Conservation (phyloP, 345 rosid species). For the Sonneratia alba region DNA sequence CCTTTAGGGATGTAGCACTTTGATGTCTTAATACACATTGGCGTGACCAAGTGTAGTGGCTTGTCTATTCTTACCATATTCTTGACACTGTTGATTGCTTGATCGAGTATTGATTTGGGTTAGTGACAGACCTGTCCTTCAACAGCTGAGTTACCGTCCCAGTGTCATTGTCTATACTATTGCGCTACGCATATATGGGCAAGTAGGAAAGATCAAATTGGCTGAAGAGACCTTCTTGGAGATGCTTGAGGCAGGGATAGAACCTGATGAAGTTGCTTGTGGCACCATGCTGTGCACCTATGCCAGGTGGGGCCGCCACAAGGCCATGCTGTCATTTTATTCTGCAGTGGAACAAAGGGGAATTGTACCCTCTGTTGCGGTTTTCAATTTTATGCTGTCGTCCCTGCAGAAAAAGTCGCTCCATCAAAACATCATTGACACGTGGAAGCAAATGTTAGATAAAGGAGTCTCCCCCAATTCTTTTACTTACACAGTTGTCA, state of each 20-base stretch:
- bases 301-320: slow-evolving; percentile 91
- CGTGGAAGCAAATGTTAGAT: slow-evolving; percentile 64
- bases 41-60: not conserved
- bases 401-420: slow-evolving; percentile 83
- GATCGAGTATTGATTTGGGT: slow-evolving; percentile 18
- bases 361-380: slow-evolving; percentile 44
- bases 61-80: not conserved
- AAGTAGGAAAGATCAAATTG: slow-evolving; percentile 75
- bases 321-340: slow-evolving; percentile 65
- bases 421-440: slow-evolving; percentile 51
- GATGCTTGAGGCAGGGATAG: slow-evolving; percentile 85
- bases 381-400: slow-evolving; percentile 84
- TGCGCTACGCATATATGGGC: slow-evolving; percentile 54
- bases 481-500: slow-evolving; percentile 69
- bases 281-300: slow-evolving; percentile 90
- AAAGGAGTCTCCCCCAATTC: slow-evolving; percentile 43
- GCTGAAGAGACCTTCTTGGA: slow-evolving; percentile 86
- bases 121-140: slow-evolving; percentile 36
- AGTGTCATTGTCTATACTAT: slow-evolving; percentile 69
- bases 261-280: slow-evolving; percentile 88
- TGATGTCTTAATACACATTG: not conserved
- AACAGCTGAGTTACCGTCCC: slow-evolving; percentile 76
- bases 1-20: not conserved
- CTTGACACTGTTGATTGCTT: not conserved
- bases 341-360: slow-evolving; percentile 67